These are phyloP conservation scores for Schizothecium vesticola DNA, from an alignment of 495 filamentous ascomycete species.

Conservation along the genomic window DNA sequence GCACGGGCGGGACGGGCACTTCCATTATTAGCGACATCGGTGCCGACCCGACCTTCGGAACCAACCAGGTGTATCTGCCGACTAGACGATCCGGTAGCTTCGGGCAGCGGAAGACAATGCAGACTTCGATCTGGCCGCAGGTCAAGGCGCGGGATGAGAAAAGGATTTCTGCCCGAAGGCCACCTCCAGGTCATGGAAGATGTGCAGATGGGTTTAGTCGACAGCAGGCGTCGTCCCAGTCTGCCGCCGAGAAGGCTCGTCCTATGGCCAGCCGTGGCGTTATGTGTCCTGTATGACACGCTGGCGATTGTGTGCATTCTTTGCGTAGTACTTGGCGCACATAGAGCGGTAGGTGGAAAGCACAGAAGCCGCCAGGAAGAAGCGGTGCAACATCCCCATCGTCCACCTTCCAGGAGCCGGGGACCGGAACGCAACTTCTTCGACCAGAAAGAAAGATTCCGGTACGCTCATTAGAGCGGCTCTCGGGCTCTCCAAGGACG, in stretches of 20 bases:
- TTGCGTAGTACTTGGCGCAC: neutral
- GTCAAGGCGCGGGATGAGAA: slow-evolving; percentile 3
- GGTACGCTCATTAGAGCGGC: slow-evolving; percentile 11
- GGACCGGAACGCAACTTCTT: slow-evolving; percentile 15
- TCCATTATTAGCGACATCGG: slow-evolving; percentile 1
- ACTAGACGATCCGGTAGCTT: neutral
- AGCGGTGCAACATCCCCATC: slow-evolving; percentile 6
- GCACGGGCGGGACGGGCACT: neutral
- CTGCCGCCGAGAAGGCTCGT: neutral
- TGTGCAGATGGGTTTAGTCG: neutral
- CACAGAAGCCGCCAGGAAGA: neutral
- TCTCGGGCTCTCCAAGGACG: slow-evolving; percentile 1
- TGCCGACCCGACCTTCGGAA: neutral
- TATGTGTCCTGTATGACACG: slow-evolving; percentile 17
- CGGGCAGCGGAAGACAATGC: slow-evolving; percentile 1
- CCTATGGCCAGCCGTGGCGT: neutral
- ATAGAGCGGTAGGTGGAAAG: neutral
- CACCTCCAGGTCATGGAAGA: neutral
- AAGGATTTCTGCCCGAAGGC: slow-evolving; percentile 7
- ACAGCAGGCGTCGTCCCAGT: neutral
- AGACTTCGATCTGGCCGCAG: slow-evolving; percentile 5
- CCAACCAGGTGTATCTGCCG: slow-evolving; percentile 4
- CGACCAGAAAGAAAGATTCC: slow-evolving; percentile 16
- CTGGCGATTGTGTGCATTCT: slow-evolving; percentile 12
- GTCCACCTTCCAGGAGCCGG: slow-evolving; percentile 16